phyloP scores from a whole-genome alignment of 495 filamentous ascomycete species.

The Platismatia glauca region DNA sequence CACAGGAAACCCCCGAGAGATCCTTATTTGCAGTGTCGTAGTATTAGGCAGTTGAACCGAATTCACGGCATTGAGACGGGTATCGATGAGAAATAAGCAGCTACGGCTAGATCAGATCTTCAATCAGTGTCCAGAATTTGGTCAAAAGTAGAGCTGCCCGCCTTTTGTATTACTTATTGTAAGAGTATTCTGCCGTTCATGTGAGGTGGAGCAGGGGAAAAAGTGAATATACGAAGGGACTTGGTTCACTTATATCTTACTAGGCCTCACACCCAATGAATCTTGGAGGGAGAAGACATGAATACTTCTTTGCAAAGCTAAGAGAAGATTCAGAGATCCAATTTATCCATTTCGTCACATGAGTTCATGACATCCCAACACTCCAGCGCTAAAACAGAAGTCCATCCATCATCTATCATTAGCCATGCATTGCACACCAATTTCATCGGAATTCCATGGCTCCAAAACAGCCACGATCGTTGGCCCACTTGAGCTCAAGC shows the following conservation, averaged over 20 bases:
- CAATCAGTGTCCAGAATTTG: not conserved
- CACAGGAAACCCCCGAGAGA: not conserved
- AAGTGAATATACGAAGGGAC: not conserved
- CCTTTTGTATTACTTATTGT: not conserved
- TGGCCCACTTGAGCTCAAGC: constrained; percentile 79
- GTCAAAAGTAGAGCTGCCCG: not conserved
- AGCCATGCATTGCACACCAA: constrained; percentile 1
- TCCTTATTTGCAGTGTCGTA: not conserved
- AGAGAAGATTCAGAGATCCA: constrained; percentile 6
- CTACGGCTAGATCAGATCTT: not conserved
- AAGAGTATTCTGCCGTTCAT: not conserved
- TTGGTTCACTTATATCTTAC: not conserved
- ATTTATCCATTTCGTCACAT: not conserved
- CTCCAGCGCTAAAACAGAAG: constrained; percentile 15
- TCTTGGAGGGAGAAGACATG: not conserved
- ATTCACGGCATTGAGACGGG: not conserved
- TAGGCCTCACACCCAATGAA: not conserved
- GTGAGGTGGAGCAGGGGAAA: not conserved
- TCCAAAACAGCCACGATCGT: constrained; percentile 74
- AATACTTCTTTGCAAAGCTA: not conserved
- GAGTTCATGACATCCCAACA: constrained; percentile 5
- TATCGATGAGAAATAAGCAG: not conserved
- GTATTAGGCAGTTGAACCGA: not conserved
- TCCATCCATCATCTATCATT: constrained; percentile 12
- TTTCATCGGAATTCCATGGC: constrained; percentile 88